Base-by-base conservation (phyloP, 768 basidiomycete genomes). In the Sporobolomyces roseus region DNA sequence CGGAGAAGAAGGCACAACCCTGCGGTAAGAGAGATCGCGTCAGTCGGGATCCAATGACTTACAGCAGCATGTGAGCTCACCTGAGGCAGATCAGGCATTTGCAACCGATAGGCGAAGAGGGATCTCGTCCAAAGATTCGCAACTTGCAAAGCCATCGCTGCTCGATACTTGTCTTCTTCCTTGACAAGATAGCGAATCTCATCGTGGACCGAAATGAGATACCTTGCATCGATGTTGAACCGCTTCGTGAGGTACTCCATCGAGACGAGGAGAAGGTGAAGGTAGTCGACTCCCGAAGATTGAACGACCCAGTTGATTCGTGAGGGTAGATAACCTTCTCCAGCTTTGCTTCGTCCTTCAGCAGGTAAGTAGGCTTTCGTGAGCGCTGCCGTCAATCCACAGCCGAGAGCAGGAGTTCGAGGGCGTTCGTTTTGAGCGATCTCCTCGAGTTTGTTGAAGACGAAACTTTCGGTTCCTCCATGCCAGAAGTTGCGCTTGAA, bases 241-340 rank as follows among this genome's bases (percentile, higher is more conserved):
- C 85, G 87, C 51, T 79, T 78, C 63, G 88, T 86, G 43, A 99
- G 84, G 77, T 94, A 83, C 68, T 92, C 86, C 93, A 97, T 98
- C 8, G 91, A 85, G 53, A 93, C 91, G 75, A 99, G 91, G 66
- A 98, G 84, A 45, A 99, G 86, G 76, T 99, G 96, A 13, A 98
- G 87, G 77, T 99, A 98, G 78, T 98, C 96, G 49, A 98, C 94
- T 5, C 94, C 96, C 0, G 93, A 96, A 5, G 93, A 97, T 76
- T 98, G 96, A 9, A 98, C 96, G 55, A 93, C 96, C 96, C 96
- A 98, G 77, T 99, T 99, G 81, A 98, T 93, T 49, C 96, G 86
- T 9, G 92, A 96, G 0, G 96, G 88, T 84, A 98, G 88, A 78
- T 90, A 98, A 71, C 93, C 90, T 68, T 91, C 90, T 65, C 83